Percentiles rank a stretch among this genome's conserved stretches.
These are phyloP conservation scores for Termitomyces sp. DNA, from an alignment of 768 basidiomycete species.

Conservation along the genomic window DNA sequence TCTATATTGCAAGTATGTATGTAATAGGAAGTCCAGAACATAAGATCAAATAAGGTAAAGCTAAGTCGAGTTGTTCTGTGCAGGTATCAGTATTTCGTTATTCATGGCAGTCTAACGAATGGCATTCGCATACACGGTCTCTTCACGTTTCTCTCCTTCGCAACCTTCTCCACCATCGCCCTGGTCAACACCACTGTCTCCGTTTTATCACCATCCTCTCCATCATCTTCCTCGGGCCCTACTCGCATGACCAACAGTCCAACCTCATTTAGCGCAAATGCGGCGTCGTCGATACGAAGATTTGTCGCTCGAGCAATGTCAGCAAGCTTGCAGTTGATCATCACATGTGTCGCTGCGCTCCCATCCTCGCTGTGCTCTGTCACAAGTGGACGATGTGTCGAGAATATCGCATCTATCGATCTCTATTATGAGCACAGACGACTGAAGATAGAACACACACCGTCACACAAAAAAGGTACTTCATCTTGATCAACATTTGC, in stretches of 20 bases:
- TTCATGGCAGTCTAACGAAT: slow-evolving; percentile 49
- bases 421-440: background rate
- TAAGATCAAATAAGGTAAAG: background rate
- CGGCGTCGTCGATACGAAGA: slow-evolving; percentile 78
- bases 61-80: background rate
- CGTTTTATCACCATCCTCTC: slow-evolving; percentile 20
- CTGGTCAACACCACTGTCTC: slow-evolving; percentile 36
- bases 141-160: slow-evolving; percentile 66
- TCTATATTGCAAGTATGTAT: background rate
- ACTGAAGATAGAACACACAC: slow-evolving; percentile 18
- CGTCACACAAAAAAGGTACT: slow-evolving; percentile 30
- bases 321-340: slow-evolving; percentile 63
- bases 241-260: slow-evolving; percentile 56
- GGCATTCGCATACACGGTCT: slow-evolving; percentile 55
- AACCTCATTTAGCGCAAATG: slow-evolving; percentile 85
- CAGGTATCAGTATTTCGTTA: background rate
- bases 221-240: slow-evolving; percentile 17
- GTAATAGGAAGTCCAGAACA: background rate
- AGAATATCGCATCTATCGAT: slow-evolving; percentile 45
- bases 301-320: slow-evolving; percentile 78
- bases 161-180: slow-evolving; percentile 46
- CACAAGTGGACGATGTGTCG: slow-evolving; percentile 49
- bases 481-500: slow-evolving; percentile 22
- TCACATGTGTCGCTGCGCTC: slow-evolving; percentile 63
- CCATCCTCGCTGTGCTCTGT: slow-evolving; percentile 58